phyloP scores from a whole-genome alignment of 1,284 basidiomycete genomes.

The Boletus albobrunnescens region DNA sequence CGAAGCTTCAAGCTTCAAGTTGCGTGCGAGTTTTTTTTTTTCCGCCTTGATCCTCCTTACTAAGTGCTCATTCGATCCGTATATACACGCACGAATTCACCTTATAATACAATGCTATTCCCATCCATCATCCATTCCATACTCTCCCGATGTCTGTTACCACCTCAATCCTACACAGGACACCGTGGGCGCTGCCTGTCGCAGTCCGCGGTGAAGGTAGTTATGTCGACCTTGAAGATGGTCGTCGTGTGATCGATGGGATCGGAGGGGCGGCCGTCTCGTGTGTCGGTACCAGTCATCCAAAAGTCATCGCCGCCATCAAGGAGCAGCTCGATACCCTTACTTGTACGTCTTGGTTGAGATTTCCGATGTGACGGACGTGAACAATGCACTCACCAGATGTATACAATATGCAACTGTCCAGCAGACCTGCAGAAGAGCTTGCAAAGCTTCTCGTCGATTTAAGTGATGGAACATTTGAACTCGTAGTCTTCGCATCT shows the following conservation, averaged over 20 bases:
- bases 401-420: conserved; percentile 79
- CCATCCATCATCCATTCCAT: not conserved
- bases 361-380: conserved; percentile 8
- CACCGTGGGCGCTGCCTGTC: conserved; percentile 67
- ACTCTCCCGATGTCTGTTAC: conserved; percentile 14
- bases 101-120: conserved; percentile 1
- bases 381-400: conserved; percentile 41
- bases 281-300: conserved; percentile 73
- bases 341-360: conserved; percentile 50
- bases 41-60: not conserved
- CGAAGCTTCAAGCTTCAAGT: too few species aligned
- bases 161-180: conserved; percentile 53
- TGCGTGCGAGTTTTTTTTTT: conserved; percentile 2
- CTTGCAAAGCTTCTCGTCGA: conserved; percentile 62
- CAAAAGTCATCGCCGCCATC: conserved; percentile 64
- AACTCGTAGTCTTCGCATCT: conserved; percentile 61
- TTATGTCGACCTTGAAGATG: conserved; percentile 66
- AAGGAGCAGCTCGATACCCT: conserved; percentile 75
- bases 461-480: conserved; percentile 69
- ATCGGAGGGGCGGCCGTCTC: conserved; percentile 83
- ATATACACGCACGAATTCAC: not conserved
- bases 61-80: not conserved
- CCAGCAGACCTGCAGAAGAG: conserved; percentile 73
- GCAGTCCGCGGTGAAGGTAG: conserved; percentile 64
- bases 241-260: conserved; percentile 63